These are phyloP conservation scores for Phytopythium helicoides DNA, from an alignment of 352 stramenopile genomes.

Conservation along the genomic window DNA sequence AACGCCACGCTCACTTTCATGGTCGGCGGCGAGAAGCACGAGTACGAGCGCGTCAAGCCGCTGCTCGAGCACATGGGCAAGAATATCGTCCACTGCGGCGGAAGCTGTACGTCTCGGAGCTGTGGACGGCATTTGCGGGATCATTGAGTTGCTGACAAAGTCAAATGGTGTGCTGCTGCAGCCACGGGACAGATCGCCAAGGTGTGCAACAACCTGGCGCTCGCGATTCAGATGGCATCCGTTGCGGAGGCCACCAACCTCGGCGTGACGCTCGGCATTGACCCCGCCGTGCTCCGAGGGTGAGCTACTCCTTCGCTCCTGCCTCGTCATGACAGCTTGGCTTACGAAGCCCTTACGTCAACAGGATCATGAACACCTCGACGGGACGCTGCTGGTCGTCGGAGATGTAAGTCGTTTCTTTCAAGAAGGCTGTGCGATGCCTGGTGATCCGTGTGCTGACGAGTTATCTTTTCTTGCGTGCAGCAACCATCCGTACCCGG, in stretches of 20 bases:
- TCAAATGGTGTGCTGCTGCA: no score
- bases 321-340: not conserved
- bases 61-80: conserved; percentile 92
- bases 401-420: conserved; percentile 74
- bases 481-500: conserved; percentile 94
- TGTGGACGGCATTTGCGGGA: conserved; percentile 1
- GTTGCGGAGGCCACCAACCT: conserved; percentile 97
- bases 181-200: conserved; percentile 89
- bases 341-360: not conserved
- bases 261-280: conserved; percentile 93
- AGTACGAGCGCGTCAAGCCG: conserved; percentile 74
- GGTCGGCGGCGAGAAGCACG: conserved; percentile 76
- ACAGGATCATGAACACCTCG: conserved; percentile 95
- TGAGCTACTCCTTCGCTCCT: conserved; percentile 11
- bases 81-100: conserved; percentile 93
- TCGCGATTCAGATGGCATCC: conserved; percentile 96
- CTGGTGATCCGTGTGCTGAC: not conserved
- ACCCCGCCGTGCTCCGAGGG: conserved; percentile 90
- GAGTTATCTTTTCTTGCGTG: not conserved
- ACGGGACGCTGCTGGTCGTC: conserved; percentile 96
- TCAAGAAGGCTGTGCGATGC: not conserved
- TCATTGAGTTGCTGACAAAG: no score
- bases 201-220: conserved; percentile 98
- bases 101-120: conserved; percentile 67
- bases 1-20: conserved; percentile 98